Percentiles rank a stretch among this genome's conserved stretches.
Conservation (phyloP, 352 stramenopile genomes). For the Globisporangium canariense region DNA sequence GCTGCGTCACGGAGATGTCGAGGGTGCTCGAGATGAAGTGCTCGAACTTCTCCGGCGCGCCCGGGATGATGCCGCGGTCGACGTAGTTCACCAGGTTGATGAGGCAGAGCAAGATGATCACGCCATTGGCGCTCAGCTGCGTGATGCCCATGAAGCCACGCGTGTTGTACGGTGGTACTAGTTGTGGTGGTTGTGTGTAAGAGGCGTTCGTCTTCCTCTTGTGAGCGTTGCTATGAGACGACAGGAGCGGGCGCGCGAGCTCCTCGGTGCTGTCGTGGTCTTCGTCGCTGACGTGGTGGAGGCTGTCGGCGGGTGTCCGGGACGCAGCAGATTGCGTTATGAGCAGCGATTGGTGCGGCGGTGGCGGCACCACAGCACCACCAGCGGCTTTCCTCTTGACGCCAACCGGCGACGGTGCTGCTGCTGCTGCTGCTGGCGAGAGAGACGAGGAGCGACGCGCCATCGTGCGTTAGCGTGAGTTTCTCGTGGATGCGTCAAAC, state of each 20-base stretch:
- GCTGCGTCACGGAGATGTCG: slow-evolving; percentile 47
- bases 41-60: slow-evolving; percentile 90
- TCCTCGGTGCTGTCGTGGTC: slow-evolving; percentile 5
- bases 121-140: slow-evolving; percentile 44
- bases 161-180: background rate
- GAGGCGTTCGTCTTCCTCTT: background rate
- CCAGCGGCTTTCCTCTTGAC: background rate
- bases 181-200: background rate
- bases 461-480: background rate
- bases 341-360: background rate
- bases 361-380: background rate
- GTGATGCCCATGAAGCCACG: slow-evolving; percentile 4
- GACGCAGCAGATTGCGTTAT: slow-evolving; percentile 8
- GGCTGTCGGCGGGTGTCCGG: background rate
- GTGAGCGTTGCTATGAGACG: background rate
- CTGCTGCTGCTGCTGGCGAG: background rate
- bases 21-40: slow-evolving; percentile 88
- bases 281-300: background rate
- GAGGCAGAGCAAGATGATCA: slow-evolving; percentile 82
- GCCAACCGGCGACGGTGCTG: background rate
- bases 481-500: background rate
- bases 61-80: slow-evolving; percentile 94
- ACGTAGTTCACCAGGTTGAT: slow-evolving; percentile 95
- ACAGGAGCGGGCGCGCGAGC: slow-evolving; percentile 8
- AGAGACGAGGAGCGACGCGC: slow-evolving; percentile 5